Percentiles rank a stretch among this genome's conserved stretches.
Evolutionary conservation across 768 basidiomycete species (phyloP).

Genomic region (Galerina sulciceps): DNA sequence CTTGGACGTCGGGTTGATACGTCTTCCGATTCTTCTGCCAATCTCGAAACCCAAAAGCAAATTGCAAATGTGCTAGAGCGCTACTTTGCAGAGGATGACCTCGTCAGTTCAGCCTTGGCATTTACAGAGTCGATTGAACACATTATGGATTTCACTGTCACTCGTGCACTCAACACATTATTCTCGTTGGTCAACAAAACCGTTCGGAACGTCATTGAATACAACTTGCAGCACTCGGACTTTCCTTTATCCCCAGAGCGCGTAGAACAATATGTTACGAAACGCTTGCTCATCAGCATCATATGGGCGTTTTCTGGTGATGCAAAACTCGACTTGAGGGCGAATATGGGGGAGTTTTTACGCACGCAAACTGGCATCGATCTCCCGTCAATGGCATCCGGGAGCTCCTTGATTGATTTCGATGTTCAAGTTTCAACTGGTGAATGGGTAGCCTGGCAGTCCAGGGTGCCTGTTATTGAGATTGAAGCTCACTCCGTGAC

Average conservation of each 20-base stretch:
- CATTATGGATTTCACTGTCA: conserved; percentile 97
- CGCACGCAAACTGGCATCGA: conserved; percentile 88
- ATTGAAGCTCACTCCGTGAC: conserved; percentile 97
- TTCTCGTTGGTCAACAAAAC: conserved; percentile 98
- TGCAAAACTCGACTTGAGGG: conserved; percentile 86
- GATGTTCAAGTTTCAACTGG: conserved; percentile 88
- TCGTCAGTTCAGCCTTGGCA: conserved; percentile 78
- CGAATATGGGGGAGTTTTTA: conserved; percentile 88
- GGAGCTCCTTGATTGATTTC: conserved; percentile 90
- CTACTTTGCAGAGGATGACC: conserved; percentile 81
- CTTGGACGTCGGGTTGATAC: conserved; percentile 63
- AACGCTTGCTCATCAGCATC: conserved; percentile 87
- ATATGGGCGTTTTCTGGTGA: conserved; percentile 99
- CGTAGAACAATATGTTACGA: conserved; percentile 89
- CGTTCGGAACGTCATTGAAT: conserved; percentile 89
- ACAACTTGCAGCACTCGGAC: conserved; percentile 93
- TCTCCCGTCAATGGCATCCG: conserved; percentile 74
- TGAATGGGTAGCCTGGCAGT: conserved; percentile 93
- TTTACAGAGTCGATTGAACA: conserved; percentile 90
- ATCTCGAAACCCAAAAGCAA: conserved; percentile 76
- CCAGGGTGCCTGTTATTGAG: conserved; percentile 91
- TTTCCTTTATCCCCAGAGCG: conserved; percentile 88
- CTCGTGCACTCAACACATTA: conserved; percentile 91
- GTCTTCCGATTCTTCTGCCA: conserved; percentile 57
- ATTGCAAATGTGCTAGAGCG: conserved; percentile 76